Evolutionary conservation across 1,284 basidiomycete genomes (phyloP).

Genomic region (Abortiporus biennis): DNA sequence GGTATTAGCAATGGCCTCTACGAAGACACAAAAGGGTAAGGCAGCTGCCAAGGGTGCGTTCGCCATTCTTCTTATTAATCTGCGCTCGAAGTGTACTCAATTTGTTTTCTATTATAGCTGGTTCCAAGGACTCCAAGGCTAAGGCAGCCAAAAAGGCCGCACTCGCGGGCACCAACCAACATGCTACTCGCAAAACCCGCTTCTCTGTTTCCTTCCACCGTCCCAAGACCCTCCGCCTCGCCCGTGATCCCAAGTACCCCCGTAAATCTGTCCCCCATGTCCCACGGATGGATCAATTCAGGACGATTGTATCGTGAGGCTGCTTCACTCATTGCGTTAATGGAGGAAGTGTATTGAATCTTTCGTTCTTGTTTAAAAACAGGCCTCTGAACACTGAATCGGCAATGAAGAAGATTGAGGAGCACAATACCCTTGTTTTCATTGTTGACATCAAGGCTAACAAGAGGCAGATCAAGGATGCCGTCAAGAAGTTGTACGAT

Average conservation of each 20-base stretch:
- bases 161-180: slow-evolving; percentile 79
- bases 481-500: slow-evolving; percentile 98
- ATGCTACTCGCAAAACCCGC: slow-evolving; percentile 79
- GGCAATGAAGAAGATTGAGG: slow-evolving; percentile 99
- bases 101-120: slow-evolving; percentile 9
- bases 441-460: slow-evolving; percentile 93
- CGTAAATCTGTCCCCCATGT: slow-evolving; percentile 92
- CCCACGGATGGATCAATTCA: slow-evolving; percentile 97
- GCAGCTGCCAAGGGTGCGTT: slow-evolving; percentile 44
- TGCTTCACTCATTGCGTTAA: background rate
- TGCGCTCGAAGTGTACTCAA: background rate
- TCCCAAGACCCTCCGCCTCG: slow-evolving; percentile 88
- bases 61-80: background rate
- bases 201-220: slow-evolving; percentile 93
- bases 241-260: slow-evolving; percentile 88
- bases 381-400: slow-evolving; percentile 81
- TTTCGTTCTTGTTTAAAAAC: slow-evolving; percentile 1
- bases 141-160: slow-evolving; percentile 96
- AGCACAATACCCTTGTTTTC: slow-evolving; percentile 99
- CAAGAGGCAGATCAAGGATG: slow-evolving; percentile 99
- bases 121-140: slow-evolving; percentile 68
- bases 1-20: slow-evolving; percentile 45
- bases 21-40: slow-evolving; percentile 60
- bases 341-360: background rate
- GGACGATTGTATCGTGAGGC: slow-evolving; percentile 86